phyloP scores from a whole-genome alignment of 495 filamentous ascomycete genomes.

The Lasiosphaeris hirsuta region DNA sequence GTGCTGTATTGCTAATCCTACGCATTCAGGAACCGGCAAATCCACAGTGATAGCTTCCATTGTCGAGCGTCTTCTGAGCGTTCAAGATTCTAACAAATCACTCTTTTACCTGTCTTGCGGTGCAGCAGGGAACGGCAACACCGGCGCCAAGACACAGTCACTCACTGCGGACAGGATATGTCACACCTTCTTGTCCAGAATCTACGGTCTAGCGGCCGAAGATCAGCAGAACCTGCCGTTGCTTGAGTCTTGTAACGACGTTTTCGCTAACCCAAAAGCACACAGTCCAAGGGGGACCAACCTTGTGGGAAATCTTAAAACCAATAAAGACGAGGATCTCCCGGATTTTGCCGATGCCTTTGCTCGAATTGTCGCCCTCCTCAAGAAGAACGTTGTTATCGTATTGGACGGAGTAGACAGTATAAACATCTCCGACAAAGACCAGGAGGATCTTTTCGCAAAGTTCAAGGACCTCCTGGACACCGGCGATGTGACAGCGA shows the following conservation, averaged over 20 bases:
- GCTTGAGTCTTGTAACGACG: constrained; percentile 24
- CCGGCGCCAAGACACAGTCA: neutral
- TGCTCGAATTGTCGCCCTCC: constrained; percentile 1
- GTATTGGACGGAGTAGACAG: constrained; percentile 22
- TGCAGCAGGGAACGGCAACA: neutral
- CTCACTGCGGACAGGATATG: constrained; percentile 19
- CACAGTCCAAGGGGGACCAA: constrained; percentile 4
- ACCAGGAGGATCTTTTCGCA: constrained; percentile 17
- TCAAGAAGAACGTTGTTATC: constrained; percentile 19
- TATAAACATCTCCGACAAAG: constrained; percentile 10
- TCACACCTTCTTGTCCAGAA: constrained; percentile 17
- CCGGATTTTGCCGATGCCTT: constrained; percentile 22
- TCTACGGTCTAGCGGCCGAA: constrained; percentile 18
- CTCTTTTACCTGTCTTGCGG: constrained; percentile 21
- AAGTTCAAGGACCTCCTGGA: constrained; percentile 10
- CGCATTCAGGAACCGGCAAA: constrained; percentile 22
- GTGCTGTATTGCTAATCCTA: neutral
- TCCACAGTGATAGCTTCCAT: constrained; percentile 20
- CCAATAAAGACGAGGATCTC: constrained; percentile 7
- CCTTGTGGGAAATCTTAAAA: neutral
- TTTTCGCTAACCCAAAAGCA: constrained; percentile 19
- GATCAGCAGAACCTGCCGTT: constrained; percentile 14
- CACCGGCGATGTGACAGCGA: neutral
- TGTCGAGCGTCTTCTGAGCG: constrained; percentile 5
- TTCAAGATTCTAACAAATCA: neutral